These are phyloP conservation scores for Spiromastix sp. DNA, from an alignment of 2,329 filamentous ascomycete genomes.

Conservation along the genomic window DNA sequence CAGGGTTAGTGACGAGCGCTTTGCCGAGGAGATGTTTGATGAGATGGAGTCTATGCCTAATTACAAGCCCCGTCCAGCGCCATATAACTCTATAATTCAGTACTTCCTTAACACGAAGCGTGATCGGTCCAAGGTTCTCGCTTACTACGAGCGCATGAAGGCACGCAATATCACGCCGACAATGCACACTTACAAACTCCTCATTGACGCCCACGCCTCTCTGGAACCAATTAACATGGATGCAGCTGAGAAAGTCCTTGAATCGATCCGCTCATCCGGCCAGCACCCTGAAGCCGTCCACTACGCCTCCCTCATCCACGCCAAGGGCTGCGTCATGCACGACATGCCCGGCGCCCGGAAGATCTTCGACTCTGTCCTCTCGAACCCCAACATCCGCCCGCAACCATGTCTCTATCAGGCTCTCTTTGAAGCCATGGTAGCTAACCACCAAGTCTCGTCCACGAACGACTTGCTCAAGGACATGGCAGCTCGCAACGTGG, in stretches of 20 bases:
- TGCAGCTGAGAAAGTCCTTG: conserved; percentile 74
- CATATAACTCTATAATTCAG: conserved; percentile 99
- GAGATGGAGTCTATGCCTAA: conserved; percentile 99
- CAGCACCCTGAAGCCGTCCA: conserved; percentile 82
- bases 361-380: conserved; percentile 72
- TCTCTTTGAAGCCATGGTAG: conserved; percentile 93
- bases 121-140: conserved; percentile 83
- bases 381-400: conserved; percentile 54
- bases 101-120: conserved; percentile 98
- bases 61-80: conserved; percentile 93
- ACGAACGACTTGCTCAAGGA: conserved; percentile 63
- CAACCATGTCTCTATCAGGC: conserved; percentile 91
- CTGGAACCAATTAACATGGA: conserved; percentile 84
- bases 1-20: conserved; percentile 94
- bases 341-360: conserved; percentile 75
- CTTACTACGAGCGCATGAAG: conserved; percentile 93
- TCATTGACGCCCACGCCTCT: conserved; percentile 90
- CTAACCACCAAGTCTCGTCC: conserved; percentile 73
- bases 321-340: conserved; percentile 85
- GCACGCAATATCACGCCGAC: conserved; percentile 78
- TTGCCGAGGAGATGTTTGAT: conserved; percentile 94
- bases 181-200: conserved; percentile 92
- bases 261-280: conserved; percentile 63
- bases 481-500: conserved; percentile 65
- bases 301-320: conserved; percentile 91